Percentiles rank a stretch among this genome's conserved stretches.
phyloP scores from a whole-genome alignment of 441 rosid genomes.

The Brassica balearica region DNA sequence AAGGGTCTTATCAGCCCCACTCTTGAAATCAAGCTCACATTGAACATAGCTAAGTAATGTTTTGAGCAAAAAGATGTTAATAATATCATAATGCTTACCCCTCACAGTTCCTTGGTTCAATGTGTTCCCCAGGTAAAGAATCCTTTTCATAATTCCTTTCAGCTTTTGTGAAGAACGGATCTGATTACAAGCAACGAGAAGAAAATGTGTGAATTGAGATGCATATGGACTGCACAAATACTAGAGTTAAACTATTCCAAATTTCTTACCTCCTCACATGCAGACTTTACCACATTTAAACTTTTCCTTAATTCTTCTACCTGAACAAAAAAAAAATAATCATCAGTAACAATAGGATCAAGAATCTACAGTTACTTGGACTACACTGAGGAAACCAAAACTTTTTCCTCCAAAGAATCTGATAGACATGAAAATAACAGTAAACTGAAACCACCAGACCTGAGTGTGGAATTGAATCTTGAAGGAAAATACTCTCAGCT shows the following conservation, averaged over 20 bases:
- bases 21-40: slow-evolving; percentile 19
- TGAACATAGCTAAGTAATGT: not conserved
- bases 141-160: slow-evolving; percentile 91
- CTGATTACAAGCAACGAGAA: slow-evolving; percentile 51
- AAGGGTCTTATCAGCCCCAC: slow-evolving; percentile 15
- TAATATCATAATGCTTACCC: slow-evolving; percentile 56
- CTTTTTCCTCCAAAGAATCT: not conserved
- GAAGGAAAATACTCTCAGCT: slow-evolving; percentile 91
- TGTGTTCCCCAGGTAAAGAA: slow-evolving; percentile 86
- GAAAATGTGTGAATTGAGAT: slow-evolving; percentile 17
- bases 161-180: slow-evolving; percentile 80
- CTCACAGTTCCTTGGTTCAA: slow-evolving; percentile 98
- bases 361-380: too few species aligned
- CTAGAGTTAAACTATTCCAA: slow-evolving; percentile 30
- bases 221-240: slow-evolving; percentile 20
- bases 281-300: slow-evolving; percentile 79
- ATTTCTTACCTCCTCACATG: slow-evolving; percentile 77
- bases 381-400: not conserved
- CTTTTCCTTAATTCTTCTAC: slow-evolving; percentile 79
- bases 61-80: slow-evolving; percentile 15
- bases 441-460: slow-evolving; percentile 56
- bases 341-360: not conserved
- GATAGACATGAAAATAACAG: not conserved
- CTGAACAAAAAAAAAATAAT: slow-evolving; percentile 47
- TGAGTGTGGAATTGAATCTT: slow-evolving; percentile 91